Evolutionary conservation across 2,329 filamentous ascomycete genomes (phyloP).

Genomic region (Beauveria pseudobassiana): DNA sequence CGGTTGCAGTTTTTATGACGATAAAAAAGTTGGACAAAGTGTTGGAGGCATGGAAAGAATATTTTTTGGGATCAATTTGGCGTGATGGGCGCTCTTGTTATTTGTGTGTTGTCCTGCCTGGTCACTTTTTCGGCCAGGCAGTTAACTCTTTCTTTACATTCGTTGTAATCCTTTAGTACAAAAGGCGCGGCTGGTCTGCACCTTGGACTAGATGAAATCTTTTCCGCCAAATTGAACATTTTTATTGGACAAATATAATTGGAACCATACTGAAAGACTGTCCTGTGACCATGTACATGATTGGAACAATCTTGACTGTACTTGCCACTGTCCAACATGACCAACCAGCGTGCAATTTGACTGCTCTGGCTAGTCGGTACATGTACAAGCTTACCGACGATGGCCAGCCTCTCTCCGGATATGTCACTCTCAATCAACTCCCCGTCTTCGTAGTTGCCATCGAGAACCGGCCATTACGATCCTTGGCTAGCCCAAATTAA

Average conservation of each 20-base stretch:
- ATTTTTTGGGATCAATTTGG: conserved; percentile 18
- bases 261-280: neutral
- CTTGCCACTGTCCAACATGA: no score
- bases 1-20: conserved; percentile 20
- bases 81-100: conserved; percentile 20
- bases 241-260: neutral
- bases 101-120: conserved; percentile 16
- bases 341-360: no score
- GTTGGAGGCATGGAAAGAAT: conserved; percentile 18
- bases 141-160: conserved; percentile 16
- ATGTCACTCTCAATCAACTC: neutral
- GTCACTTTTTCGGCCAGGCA: conserved; percentile 1
- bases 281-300: neutral
- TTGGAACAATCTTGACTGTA: no score
- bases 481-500: neutral
- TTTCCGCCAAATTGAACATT: conserved; percentile 10
- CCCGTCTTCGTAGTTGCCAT: neutral
- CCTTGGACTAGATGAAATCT: conserved; percentile 5
- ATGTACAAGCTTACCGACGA: neutral
- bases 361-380: no score
- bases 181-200: conserved; percentile 9
- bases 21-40: conserved; percentile 21
- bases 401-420: neutral
- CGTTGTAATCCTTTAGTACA: conserved; percentile 12
- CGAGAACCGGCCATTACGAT: neutral